Evolutionary conservation across 371 early-diverging fungal species (phyloP), one percentile per base, ranked within the genome.

Genomic region (Lichtheimia corymbifera): DNA sequence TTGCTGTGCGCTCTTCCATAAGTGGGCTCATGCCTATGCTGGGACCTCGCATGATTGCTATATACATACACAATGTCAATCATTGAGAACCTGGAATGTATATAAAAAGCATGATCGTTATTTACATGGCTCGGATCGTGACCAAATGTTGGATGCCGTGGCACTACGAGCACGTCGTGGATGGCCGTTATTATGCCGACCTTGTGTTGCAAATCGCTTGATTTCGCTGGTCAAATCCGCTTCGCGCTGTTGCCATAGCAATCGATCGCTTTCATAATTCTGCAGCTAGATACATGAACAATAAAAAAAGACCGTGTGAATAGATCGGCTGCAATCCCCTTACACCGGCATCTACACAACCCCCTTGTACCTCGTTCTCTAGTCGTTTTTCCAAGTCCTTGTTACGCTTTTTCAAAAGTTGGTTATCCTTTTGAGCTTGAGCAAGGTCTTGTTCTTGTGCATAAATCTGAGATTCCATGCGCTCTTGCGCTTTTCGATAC

Each of bases 231-330:
- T 45, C 20, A 70, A 59, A 18, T 72, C 72, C n/a, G 57, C 14
- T 63, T 72, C 76, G 24, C 65, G 55, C 25, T 70, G 67, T 41
- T 72, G 68, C 76, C 76, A 72, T 25, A 61, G 35, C 17, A 62
- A 28, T 20, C 70, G 53, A 24, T 72, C 76, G 24, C 61, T 67
- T 44, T 72, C 76, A 55, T 70, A 72, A 41, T 64, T 65, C 30
- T 66, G 61, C 49, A 65, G 42, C 72, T 72, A 60, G 18, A 24
- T 12, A 58, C 17, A 47, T 13, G 2, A 9, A 25, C 50, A 30
- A 20, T 9, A 15, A 9, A 5, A 42, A n/a, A 30, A 18, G 55
- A 24, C 50, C 27, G 43, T 50, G 22, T 43, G 35, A 35, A 35
- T 28, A 28, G 5, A 28, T 35, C 35, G 35, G 35, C 35, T 35